phyloP scores from a whole-genome alignment of 805 yeast genomes.

The Kuraishia hungarica region DNA sequence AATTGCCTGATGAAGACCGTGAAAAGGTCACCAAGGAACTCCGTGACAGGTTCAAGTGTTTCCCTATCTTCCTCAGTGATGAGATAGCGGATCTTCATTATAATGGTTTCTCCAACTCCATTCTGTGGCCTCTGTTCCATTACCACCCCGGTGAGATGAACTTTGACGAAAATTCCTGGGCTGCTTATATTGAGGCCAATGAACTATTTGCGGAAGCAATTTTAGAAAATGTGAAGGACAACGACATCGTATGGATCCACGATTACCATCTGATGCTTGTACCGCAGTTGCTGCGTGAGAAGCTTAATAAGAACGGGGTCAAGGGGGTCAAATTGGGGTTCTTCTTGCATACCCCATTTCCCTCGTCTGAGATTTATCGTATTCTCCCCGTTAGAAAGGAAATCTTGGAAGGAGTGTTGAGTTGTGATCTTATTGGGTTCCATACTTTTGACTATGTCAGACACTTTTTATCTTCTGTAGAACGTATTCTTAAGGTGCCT shows the following conservation, averaged over 20 bases:
- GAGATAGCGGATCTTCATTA: constrained; percentile 92
- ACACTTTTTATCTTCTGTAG: constrained; percentile 86
- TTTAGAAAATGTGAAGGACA: constrained; percentile 60
- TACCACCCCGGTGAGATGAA: constrained; percentile 99
- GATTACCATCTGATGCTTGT: constrained; percentile 95
- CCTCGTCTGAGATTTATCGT: constrained; percentile 92
- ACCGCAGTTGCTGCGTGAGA: constrained; percentile 77
- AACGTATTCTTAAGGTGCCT: constrained; percentile 70
- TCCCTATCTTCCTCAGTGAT: constrained; percentile 83
- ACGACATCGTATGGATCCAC: constrained; percentile 94
- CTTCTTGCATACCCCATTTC: constrained; percentile 96
- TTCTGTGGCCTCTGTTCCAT: constrained; percentile 96
- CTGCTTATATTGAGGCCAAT: constrained; percentile 93
- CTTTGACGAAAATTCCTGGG: constrained; percentile 97
- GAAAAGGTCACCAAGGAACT: constrained; percentile 62
- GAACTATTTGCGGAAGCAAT: constrained; percentile 69
- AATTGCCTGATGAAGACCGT: constrained; percentile 72
- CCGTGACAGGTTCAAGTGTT: constrained; percentile 71
- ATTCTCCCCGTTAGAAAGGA: constrained; percentile 93
- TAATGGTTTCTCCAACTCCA: constrained; percentile 91
- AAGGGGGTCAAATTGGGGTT: constrained; percentile 75
- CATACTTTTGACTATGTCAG: constrained; percentile 99
- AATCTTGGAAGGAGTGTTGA: constrained; percentile 81
- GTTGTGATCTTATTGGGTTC: constrained; percentile 93
- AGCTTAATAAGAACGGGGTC: constrained; percentile 35